Evolutionary conservation across 352 stramenopile genomes (phyloP), one percentile per base, ranked within the genome.

Genomic region (Globisporangium orthogonon): DNA sequence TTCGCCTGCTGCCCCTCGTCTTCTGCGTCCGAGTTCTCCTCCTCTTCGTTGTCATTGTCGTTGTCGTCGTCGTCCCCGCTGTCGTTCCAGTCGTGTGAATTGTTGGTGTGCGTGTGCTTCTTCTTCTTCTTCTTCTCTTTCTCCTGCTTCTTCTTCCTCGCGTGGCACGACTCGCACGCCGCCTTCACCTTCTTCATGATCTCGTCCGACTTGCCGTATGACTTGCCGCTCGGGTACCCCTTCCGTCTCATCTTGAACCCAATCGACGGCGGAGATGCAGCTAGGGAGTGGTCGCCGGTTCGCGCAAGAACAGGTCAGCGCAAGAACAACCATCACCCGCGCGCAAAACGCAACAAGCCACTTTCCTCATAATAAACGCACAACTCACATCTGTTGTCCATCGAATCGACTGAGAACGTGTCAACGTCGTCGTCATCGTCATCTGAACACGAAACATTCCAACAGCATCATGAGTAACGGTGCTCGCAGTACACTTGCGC

Each of bases 371-470:
- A 48, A 18, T 13, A 11, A 14, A 23, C 0, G 7, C 23, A 28
- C 17, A 13, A 28, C 52, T n/a, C 29, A 60, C 58, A 17, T 33
- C 56, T 29, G 7, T 52, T 51, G 46, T 50, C 58, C 29, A 44
- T 48, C 45, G 51, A 58, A 39, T 59, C 51, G 4, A 55, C 29
- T 3, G 52, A 60, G 40, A 65, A 30, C 18, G 45, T 52, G 18
- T 65, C 59, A 49, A 60, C 58, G 10, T 73, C 52, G 18, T 71
- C 58, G 4, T 67, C 61, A 2, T 71, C 63, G 30, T 73, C 60
- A 28, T 56, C 44, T 65, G 60, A 54, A 35, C 10, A 31, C 9
- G 10, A 44, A n/a, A 35, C 11, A 13, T 2, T 23, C 23, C 23
- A 41, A 45, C 23, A 37, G 5, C 37, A 31, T 14, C 1, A 9